Conservation (phyloP, 495 filamentous ascomycete species). For the Achaetomiella virescens region DNA sequence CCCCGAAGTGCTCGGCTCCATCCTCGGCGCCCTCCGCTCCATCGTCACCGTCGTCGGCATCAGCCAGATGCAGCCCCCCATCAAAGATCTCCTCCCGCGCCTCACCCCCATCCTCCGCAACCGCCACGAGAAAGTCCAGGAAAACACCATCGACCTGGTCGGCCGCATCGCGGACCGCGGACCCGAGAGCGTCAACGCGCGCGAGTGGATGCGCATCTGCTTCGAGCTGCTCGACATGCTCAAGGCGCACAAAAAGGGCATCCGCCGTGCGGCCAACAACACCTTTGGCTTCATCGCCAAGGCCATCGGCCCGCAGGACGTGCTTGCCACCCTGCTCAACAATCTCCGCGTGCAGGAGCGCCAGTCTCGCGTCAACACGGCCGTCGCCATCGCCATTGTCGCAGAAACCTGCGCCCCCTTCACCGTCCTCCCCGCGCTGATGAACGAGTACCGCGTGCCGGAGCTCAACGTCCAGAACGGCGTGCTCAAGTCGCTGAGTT, state of each 20-base stretch:
- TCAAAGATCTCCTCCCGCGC: constrained; percentile 90
- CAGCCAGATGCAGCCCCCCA: constrained; percentile 97
- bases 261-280: constrained; percentile 97
- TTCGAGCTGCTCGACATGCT: constrained; percentile 99
- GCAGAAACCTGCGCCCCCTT: constrained; percentile 99
- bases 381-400: constrained; percentile 99
- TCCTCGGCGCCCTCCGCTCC: constrained; percentile 86
- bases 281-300: constrained; percentile 99
- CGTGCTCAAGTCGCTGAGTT: constrained; percentile 92
- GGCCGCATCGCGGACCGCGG: constrained; percentile 97
- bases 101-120: constrained; percentile 96
- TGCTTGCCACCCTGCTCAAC: constrained; percentile 90
- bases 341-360: constrained; percentile 96
- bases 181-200: constrained; percentile 88
- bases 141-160: constrained; percentile 99
- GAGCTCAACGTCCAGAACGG: constrained; percentile 99
- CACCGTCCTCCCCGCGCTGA: constrained; percentile 95
- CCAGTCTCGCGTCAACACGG: constrained; percentile 96
- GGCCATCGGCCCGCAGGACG: constrained; percentile 96
- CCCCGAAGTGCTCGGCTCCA: constrained; percentile 94
- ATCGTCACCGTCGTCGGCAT: constrained; percentile 99
- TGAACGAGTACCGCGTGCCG: constrained; percentile 99
- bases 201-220: constrained; percentile 99
- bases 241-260: constrained; percentile 99
- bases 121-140: constrained; percentile 98